phyloP scores from a whole-genome alignment of 2,329 filamentous ascomycete genomes.

The Hypoxylon sp. region DNA sequence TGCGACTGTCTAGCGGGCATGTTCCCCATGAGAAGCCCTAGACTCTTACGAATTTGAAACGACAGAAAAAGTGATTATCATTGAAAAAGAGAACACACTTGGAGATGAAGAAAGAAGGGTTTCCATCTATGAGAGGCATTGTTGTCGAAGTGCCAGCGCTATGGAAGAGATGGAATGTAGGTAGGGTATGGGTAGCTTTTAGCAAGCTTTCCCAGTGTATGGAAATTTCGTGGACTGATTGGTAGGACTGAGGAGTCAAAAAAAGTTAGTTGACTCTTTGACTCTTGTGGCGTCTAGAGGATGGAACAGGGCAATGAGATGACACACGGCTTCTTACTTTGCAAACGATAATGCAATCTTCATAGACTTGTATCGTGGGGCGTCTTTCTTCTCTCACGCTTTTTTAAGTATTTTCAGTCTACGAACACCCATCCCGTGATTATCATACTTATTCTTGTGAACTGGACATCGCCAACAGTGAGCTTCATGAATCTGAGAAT shows the following conservation, averaged over 20 bases:
- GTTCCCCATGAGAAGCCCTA: conserved; percentile 2
- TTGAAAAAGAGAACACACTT: conserved; percentile 27
- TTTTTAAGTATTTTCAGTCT: conserved; percentile 9
- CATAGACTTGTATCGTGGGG: conserved; percentile 47
- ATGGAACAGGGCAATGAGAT: conserved; percentile 46
- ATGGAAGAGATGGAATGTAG: conserved; percentile 16
- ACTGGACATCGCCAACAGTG: not conserved
- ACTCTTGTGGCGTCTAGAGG: conserved; percentile 49
- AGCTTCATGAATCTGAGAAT: not conserved
- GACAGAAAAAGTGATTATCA: conserved; percentile 23
- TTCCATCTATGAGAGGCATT: conserved; percentile 23
- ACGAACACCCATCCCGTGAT: not conserved
- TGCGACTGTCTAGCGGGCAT: conserved; percentile 7
- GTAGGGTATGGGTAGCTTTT: conserved; percentile 11
- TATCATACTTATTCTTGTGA: not conserved
- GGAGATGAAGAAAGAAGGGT: conserved; percentile 16
- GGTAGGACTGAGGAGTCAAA: conserved; percentile 39
- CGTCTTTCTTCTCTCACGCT: conserved; percentile 34
- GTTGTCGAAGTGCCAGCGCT: conserved; percentile 20
- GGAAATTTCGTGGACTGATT: conserved; percentile 39
- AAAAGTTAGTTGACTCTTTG: conserved; percentile 33
- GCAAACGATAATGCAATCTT: conserved; percentile 51
- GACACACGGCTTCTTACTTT: conserved; percentile 47
- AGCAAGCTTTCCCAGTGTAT: conserved; percentile 42
- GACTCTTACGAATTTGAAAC: conserved; percentile 12